phyloP scores from a whole-genome alignment of 2,329 filamentous ascomycete genomes.

The Coniochaeta hoffmannii region DNA sequence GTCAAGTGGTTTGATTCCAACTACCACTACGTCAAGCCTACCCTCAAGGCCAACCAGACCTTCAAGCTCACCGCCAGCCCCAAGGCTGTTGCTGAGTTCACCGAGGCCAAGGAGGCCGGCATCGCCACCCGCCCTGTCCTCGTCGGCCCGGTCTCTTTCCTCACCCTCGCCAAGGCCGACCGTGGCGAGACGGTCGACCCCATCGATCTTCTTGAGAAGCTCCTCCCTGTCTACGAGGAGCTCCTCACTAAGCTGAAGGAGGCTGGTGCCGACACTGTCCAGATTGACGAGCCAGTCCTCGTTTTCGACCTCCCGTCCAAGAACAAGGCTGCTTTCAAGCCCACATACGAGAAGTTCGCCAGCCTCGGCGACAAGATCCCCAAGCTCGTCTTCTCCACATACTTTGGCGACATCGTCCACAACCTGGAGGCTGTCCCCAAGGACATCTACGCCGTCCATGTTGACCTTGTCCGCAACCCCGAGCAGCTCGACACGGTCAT shows the following conservation, averaged over 20 bases:
- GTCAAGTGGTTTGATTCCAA: conserved; percentile 99
- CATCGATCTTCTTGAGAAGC: conserved; percentile 88
- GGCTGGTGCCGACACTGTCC: conserved; percentile 90
- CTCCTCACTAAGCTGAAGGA: conserved; percentile 89
- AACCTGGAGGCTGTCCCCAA: conserved; percentile 87
- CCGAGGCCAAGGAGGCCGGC: conserved; percentile 96
- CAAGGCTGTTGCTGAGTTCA: conserved; percentile 92
- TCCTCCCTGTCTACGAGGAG: conserved; percentile 90
- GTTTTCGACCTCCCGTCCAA: conserved; percentile 89
- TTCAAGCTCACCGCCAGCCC: conserved; percentile 84
- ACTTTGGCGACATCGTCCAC: conserved; percentile 99
- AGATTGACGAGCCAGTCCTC: conserved; percentile 96
- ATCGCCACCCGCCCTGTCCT: conserved; percentile 90
- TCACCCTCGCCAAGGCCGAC: conserved; percentile 96
- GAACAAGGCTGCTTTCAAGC: conserved; percentile 96
- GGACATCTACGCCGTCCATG: conserved; percentile 76
- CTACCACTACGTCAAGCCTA: conserved; percentile 99
- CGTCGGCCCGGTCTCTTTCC: conserved; percentile 94
- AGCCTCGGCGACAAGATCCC: conserved; percentile 73
- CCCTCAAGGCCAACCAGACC: conserved; percentile 90
- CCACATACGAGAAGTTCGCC: conserved; percentile 84
- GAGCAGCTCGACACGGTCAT: conserved; percentile 90
- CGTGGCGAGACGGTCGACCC: conserved; percentile 88
- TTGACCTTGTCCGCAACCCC: conserved; percentile 96
- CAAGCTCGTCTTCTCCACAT: conserved; percentile 85